Evolutionary conservation across 257 asterid genomes (phyloP).

Genomic region (Catharanthus roseus): DNA sequence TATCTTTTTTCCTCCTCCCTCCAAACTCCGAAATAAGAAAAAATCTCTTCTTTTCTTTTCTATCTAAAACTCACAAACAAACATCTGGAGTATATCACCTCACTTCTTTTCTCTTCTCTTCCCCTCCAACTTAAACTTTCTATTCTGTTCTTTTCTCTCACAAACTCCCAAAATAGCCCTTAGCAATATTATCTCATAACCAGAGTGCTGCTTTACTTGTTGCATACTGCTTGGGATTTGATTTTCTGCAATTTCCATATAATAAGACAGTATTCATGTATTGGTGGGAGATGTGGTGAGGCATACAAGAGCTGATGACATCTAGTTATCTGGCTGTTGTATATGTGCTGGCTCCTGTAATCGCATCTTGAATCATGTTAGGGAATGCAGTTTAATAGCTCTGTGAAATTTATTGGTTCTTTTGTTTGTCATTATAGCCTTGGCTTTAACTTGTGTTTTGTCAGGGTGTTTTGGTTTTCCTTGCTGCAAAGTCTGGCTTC

Average conservation of each 20-base stretch:
- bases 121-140: too few relatives aligned
- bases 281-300: neutral
- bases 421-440: neutral
- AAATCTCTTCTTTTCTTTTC: too few relatives aligned
- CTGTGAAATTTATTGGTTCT: neutral
- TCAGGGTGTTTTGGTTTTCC: conserved; percentile 93
- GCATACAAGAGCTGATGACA: neutral
- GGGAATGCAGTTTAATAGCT: neutral
- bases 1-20: too few relatives aligned
- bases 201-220: neutral
- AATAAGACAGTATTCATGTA: neutral
- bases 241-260: neutral
- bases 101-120: too few relatives aligned
- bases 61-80: too few relatives aligned
- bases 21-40: too few relatives aligned
- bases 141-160: too few relatives aligned
- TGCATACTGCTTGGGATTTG: neutral
- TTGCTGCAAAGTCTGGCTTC: conserved; percentile 79
- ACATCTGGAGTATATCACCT: too few relatives aligned
- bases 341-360: neutral
- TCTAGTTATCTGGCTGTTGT: neutral
- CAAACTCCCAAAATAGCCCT: too few relatives aligned
- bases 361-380: neutral
- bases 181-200: neutral
- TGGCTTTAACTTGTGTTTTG: conserved; percentile 11